phyloP scores from a whole-genome alignment of 2,329 filamentous ascomycete genomes.

The Botrytis paeoniae region DNA sequence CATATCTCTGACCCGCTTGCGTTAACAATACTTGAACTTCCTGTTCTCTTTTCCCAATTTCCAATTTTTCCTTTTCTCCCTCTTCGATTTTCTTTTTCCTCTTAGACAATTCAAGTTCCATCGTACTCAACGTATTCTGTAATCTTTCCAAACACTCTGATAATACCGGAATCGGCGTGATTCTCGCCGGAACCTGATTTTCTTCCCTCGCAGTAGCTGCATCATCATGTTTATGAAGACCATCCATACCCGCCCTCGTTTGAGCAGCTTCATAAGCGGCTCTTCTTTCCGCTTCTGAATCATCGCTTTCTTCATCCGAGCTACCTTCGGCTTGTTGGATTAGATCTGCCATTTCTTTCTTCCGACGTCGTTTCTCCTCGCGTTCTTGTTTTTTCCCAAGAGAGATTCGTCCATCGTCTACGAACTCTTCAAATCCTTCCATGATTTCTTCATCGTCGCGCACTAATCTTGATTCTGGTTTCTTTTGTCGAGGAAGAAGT shows the following conservation, averaged over 20 bases:
- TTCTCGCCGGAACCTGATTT: slow-evolving; percentile 49
- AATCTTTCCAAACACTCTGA: slow-evolving; percentile 64
- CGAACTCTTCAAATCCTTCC: slow-evolving; percentile 90
- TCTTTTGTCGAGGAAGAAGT: slow-evolving; percentile 54
- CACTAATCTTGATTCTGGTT: slow-evolving; percentile 70
- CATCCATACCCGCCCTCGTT: slow-evolving; percentile 82
- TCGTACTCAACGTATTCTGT: slow-evolving; percentile 56
- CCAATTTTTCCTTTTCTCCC: slow-evolving; percentile 64
- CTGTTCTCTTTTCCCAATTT: slow-evolving; percentile 66
- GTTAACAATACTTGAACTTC: slow-evolving; percentile 80
- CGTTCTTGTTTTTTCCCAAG: slow-evolving; percentile 76
- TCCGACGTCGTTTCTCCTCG: slow-evolving; percentile 62
- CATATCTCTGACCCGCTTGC: slow-evolving; percentile 73
- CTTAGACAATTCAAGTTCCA: slow-evolving; percentile 60
- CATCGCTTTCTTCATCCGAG: slow-evolving; percentile 61
- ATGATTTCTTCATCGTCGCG: slow-evolving; percentile 88
- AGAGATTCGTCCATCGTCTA: slow-evolving; percentile 77
- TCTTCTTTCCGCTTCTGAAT: slow-evolving; percentile 67
- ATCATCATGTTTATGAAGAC: slow-evolving; percentile 49
- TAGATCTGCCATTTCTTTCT: slow-evolving; percentile 76
- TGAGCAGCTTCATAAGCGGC: slow-evolving; percentile 87
- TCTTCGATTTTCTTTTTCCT: slow-evolving; percentile 64
- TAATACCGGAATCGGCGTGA: slow-evolving; percentile 74
- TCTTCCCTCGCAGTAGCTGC: slow-evolving; percentile 38
- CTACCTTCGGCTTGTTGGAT: slow-evolving; percentile 71